Percentiles rank a stretch among this genome's conserved stretches.
phyloP scores from a whole-genome alignment of 2,329 filamentous ascomycete genomes.

The Teratosphaeria nubilosa region DNA sequence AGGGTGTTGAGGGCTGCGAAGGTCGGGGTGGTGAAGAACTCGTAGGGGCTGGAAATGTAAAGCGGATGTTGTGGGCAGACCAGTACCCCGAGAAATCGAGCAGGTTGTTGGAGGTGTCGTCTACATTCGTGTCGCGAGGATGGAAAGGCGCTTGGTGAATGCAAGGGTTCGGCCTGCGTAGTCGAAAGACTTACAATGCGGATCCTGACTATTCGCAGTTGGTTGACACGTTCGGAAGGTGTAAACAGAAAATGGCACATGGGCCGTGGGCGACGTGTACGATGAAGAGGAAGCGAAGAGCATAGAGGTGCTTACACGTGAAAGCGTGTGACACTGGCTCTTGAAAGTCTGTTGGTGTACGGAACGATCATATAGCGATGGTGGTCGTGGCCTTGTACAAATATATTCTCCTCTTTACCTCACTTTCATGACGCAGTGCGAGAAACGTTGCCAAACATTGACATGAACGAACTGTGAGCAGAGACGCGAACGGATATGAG shows the following conservation, averaged over 20 bases:
- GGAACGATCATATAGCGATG: not conserved
- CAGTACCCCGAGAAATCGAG: too few species aligned
- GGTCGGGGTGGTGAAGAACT: slow-evolving; percentile 90
- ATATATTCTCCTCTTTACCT: not conserved
- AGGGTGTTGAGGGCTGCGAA: slow-evolving; percentile 80
- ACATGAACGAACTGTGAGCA: too few species aligned
- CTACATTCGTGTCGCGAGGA: not conserved
- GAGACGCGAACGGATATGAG: too few species aligned
- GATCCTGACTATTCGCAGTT: not conserved
- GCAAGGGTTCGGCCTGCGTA: too few species aligned
- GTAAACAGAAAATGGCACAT: not conserved
- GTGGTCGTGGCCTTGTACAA: not conserved
- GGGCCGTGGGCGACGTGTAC: not conserved
- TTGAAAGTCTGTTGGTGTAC: not conserved
- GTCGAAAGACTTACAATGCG: too few species aligned
- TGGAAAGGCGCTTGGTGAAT: not conserved
- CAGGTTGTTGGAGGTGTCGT: not conserved
- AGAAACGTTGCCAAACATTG: too few species aligned
- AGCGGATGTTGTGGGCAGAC: not conserved
- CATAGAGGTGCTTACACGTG: not conserved
- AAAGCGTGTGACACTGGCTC: too few species aligned
- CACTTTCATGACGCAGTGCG: too few species aligned
- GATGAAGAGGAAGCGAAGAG: not conserved
- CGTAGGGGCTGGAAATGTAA: slow-evolving; percentile 21
- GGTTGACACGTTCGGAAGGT: not conserved